Percentiles rank a stretch among this genome's conserved stretches.
These are phyloP conservation scores for Coemansia sp. DNA, from an alignment of 192 early-diverging fungal species.

Conservation along the genomic window DNA sequence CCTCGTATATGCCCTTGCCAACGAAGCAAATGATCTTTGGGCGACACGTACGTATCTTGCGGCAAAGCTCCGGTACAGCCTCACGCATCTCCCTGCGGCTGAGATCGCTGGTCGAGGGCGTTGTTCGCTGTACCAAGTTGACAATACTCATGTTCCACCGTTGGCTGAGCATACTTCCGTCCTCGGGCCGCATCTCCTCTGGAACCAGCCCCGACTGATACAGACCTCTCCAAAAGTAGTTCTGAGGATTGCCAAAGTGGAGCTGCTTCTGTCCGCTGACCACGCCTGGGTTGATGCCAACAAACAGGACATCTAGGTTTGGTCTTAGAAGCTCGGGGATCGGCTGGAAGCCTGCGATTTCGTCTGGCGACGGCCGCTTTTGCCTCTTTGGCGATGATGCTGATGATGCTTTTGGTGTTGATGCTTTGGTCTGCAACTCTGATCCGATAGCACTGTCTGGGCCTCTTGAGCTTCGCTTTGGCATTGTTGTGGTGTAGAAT, in stretches of 20 bases:
- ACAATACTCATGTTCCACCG: slow-evolving; percentile 64
- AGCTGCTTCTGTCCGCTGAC: slow-evolving; percentile 59
- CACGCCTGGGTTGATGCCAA: slow-evolving; percentile 75
- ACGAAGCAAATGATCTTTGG: slow-evolving; percentile 71
- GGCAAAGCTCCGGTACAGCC: slow-evolving; percentile 60
- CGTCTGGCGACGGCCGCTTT: slow-evolving; percentile 1
- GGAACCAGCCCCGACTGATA: slow-evolving; percentile 63
- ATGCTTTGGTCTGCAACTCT: background rate
- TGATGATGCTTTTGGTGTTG: background rate
- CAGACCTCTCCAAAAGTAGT: slow-evolving; percentile 75
- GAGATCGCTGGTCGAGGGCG: slow-evolving; percentile 60
- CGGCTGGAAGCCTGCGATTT: slow-evolving; percentile 34
- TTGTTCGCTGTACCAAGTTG: slow-evolving; percentile 65
- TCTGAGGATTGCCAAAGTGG: slow-evolving; percentile 71
- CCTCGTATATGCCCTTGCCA: slow-evolving; percentile 69
- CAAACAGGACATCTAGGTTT: slow-evolving; percentile 62
- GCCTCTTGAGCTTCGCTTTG: background rate
- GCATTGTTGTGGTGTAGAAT: background rate
- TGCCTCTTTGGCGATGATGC: background rate
- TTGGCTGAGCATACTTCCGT: slow-evolving; percentile 56
- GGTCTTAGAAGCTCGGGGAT: slow-evolving; percentile 48
- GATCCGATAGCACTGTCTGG: background rate
- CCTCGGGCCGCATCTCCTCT: slow-evolving; percentile 49
- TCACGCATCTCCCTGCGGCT: slow-evolving; percentile 60
- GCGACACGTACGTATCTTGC: slow-evolving; percentile 61